Percentiles rank a stretch among this genome's conserved stretches.
Evolutionary conservation across 768 basidiomycete species (phyloP).

Genomic region (Leccinum aurantiacum): DNA sequence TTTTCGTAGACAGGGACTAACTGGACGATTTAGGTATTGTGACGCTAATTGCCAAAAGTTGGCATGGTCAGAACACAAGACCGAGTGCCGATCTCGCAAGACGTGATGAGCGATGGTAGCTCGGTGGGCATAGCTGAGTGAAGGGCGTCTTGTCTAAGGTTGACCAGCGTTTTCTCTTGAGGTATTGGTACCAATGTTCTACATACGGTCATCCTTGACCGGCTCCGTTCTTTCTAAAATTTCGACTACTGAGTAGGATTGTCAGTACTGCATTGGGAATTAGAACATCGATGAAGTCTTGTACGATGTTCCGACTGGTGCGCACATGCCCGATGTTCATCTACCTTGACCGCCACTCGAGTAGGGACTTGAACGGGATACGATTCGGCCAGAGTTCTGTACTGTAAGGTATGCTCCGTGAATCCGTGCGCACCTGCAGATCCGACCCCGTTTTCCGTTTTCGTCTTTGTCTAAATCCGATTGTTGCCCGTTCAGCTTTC

Average conservation of each 20-base stretch:
- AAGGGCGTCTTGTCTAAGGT: background rate
- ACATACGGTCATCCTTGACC: background rate
- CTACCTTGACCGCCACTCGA: background rate
- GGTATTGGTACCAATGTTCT: background rate
- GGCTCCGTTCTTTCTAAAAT: background rate
- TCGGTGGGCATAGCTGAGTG: background rate
- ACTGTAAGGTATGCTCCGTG: background rate
- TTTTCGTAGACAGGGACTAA: background rate
- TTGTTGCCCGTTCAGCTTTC: too few species aligned
- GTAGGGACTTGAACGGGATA: too few species aligned
- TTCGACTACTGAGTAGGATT: background rate
- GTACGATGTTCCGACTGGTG: background rate
- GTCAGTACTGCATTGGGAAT: background rate
- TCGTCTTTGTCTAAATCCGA: too few species aligned
- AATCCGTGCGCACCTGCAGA: too few species aligned
- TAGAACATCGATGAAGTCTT: background rate
- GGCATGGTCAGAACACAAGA: constrained; percentile 18
- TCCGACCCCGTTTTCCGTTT: background rate
- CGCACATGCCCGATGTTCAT: background rate
- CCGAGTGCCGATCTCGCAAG: constrained; percentile 4
- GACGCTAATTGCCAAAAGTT: constrained; percentile 18
- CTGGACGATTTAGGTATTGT: constrained; percentile 11
- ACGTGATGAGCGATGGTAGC: background rate
- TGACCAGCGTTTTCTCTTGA: background rate
- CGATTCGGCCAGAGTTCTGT: background rate